Evolutionary conservation across 1,139 yeast genomes (phyloP).

Genomic region (Debaryomyces robertsiae): DNA sequence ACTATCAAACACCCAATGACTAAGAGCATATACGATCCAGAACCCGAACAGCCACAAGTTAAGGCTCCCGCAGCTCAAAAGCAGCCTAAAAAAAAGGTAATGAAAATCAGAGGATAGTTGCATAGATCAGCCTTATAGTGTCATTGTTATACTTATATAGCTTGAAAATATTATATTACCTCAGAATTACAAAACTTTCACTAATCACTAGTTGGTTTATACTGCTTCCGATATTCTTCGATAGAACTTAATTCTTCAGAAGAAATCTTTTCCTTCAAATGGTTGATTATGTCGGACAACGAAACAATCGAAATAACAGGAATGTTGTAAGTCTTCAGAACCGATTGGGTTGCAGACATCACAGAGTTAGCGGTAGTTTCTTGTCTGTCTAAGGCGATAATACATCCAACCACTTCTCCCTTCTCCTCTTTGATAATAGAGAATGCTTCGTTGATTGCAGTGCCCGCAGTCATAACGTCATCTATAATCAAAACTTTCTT

Average conservation of each 20-base stretch:
- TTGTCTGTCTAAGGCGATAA: slow-evolving; percentile 90
- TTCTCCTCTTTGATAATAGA: slow-evolving; percentile 69
- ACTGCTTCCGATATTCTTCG: slow-evolving; percentile 58
- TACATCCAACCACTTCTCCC: slow-evolving; percentile 79
- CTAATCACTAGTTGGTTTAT: slow-evolving; percentile 39
- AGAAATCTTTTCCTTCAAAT: slow-evolving; percentile 57
- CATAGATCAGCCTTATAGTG: background rate
- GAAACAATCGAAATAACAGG: slow-evolving; percentile 85
- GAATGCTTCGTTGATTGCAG: slow-evolving; percentile 95
- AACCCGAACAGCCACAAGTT: slow-evolving; percentile 44
- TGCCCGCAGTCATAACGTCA: slow-evolving; percentile 98
- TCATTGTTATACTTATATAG: too few relatives aligned
- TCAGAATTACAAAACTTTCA: too few relatives aligned
- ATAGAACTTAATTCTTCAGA: slow-evolving; percentile 57
- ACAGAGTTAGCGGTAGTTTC: slow-evolving; percentile 74
- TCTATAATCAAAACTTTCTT: slow-evolving; percentile 83
- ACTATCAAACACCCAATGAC: slow-evolving; percentile 86
- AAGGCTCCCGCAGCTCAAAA: slow-evolving; percentile 44
- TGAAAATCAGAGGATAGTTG: slow-evolving; percentile 46
- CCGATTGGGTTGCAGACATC: slow-evolving; percentile 80
- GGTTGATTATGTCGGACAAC: slow-evolving; percentile 70
- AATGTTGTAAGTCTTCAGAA: slow-evolving; percentile 67
- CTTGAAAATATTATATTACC: too few relatives aligned
- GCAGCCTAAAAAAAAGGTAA: slow-evolving; percentile 54
- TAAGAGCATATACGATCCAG: slow-evolving; percentile 63